phyloP scores from a whole-genome alignment of 257 asterid species.

The Penstemon barbatus region DNA sequence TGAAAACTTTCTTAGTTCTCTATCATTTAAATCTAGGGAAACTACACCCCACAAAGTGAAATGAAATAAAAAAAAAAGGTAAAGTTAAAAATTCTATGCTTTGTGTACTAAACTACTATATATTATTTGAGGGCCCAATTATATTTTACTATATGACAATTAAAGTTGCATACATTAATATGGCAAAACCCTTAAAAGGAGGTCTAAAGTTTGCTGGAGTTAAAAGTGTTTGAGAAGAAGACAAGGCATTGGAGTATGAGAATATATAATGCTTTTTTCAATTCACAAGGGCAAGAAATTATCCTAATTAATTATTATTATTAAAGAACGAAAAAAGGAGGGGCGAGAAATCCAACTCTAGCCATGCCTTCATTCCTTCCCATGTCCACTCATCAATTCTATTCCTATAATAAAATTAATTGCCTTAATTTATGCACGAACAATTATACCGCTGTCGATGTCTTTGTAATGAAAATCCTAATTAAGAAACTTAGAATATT shows the following conservation, averaged over 20 bases:
- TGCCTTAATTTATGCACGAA: background rate
- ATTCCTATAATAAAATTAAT: constrained; percentile 13
- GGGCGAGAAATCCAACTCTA: constrained; percentile 40
- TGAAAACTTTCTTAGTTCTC: constrained; percentile 2
- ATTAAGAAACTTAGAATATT: too few species aligned
- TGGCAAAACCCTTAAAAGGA: constrained; percentile 68
- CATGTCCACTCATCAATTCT: constrained; percentile 20
- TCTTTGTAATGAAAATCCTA: too few species aligned
- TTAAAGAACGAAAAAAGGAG: background rate
- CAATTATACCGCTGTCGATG: too few species aligned
- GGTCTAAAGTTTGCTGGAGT: constrained; percentile 62
- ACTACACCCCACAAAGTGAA: constrained; percentile 34
- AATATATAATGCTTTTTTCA: constrained; percentile 51
- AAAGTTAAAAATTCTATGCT: constrained; percentile 15
- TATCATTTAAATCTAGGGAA: constrained; percentile 30
- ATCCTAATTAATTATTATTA: too few species aligned
- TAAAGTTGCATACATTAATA: constrained; percentile 44
- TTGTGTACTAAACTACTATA: constrained; percentile 29
- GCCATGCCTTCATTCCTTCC: constrained; percentile 34
- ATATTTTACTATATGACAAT: constrained; percentile 15
- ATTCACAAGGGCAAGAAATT: constrained; percentile 25
- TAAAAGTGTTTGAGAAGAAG: constrained; percentile 57
- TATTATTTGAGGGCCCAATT: constrained; percentile 21
- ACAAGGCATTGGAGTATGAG: constrained; percentile 55
- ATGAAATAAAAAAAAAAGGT: background rate